Evolutionary conservation across 148 eudicot species (phyloP).

Genomic region (Amaranthus cruentus): DNA sequence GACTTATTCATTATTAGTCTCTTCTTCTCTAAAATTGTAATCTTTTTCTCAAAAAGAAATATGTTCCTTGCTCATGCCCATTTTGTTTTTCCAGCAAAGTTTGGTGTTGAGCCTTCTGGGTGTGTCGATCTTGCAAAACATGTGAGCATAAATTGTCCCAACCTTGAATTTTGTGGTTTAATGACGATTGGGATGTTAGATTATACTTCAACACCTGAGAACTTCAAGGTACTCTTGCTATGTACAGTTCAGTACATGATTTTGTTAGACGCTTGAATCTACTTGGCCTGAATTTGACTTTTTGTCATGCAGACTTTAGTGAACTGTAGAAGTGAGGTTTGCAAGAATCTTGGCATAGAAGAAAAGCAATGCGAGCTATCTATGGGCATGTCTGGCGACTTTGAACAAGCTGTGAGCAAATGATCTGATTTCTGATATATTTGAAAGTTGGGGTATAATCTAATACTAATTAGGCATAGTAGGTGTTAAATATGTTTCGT

Average conservation of each 20-base stretch:
- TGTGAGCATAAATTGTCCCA: slow-evolving; percentile 65
- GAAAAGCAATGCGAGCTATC: slow-evolving; percentile 90
- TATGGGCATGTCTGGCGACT: slow-evolving; percentile 99
- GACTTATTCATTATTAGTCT: not conserved
- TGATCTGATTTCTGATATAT: not conserved
- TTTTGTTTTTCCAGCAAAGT: slow-evolving; percentile 61
- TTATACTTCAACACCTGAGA: slow-evolving; percentile 94
- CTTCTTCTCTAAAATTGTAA: not conserved
- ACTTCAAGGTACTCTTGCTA: slow-evolving; percentile 63
- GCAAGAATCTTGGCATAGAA: slow-evolving; percentile 64
- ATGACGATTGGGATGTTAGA: slow-evolving; percentile 99
- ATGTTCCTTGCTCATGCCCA: not conserved
- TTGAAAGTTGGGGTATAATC: not conserved
- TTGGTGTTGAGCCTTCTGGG: slow-evolving; percentile 81
- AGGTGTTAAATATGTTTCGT: not conserved
- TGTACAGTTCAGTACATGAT: not conserved
- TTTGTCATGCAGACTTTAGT: slow-evolving; percentile 51
- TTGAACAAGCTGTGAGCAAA: slow-evolving; percentile 85
- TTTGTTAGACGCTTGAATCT: not conserved
- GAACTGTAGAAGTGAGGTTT: slow-evolving; percentile 74
- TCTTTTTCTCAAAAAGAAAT: not conserved
- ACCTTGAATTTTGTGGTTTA: slow-evolving; percentile 86
- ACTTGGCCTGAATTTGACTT: slow-evolving; percentile 14
- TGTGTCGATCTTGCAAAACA: slow-evolving; percentile 86
- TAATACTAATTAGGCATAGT: not conserved